A percentile compares a stretch with the other conserved stretches of the same genome.
phyloP scores from a whole-genome alignment of 1,284 basidiomycete species.

The Microbotryum intermedium region DNA sequence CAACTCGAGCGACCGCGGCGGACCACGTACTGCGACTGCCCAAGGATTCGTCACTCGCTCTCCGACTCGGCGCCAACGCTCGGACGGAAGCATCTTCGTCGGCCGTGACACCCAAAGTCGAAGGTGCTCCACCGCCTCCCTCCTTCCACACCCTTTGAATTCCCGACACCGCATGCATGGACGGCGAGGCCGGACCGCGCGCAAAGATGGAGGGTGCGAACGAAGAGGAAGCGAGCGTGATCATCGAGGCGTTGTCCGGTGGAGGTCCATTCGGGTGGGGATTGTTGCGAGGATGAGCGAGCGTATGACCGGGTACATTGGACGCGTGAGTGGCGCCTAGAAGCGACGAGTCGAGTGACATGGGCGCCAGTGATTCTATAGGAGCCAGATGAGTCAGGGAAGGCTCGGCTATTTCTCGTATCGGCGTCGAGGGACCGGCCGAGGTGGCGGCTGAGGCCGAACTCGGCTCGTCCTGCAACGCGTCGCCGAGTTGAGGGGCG shows the following conservation, averaged over 20 bases:
- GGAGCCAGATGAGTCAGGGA: conserved; percentile 1
- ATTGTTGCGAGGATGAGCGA: conserved; percentile 89
- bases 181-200: conserved; percentile 1
- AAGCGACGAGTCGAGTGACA: background rate
- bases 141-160: background rate
- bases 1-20: background rate
- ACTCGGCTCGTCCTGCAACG: background rate
- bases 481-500: background rate
- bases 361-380: background rate
- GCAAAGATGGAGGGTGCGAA: conserved; percentile 48
- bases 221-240: conserved; percentile 86
- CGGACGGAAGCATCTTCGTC: conserved; percentile 29
- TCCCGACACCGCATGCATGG: conserved; percentile 10
- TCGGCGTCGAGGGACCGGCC: background rate
- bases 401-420: background rate
- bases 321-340: conserved; percentile 68
- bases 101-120: background rate
- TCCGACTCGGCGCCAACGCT: conserved; percentile 16
- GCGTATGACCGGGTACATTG: conserved; percentile 81
- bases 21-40: conserved; percentile 23
- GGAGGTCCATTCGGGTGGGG: conserved; percentile 83
- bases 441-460: conserved; percentile 11
- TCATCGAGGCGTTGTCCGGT: conserved; percentile 77
- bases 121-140: background rate
- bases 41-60: conserved; percentile 23